Base-by-base conservation (phyloP, 2,329 filamentous ascomycete species). In the Aaosphaeria pasadenensis region DNA sequence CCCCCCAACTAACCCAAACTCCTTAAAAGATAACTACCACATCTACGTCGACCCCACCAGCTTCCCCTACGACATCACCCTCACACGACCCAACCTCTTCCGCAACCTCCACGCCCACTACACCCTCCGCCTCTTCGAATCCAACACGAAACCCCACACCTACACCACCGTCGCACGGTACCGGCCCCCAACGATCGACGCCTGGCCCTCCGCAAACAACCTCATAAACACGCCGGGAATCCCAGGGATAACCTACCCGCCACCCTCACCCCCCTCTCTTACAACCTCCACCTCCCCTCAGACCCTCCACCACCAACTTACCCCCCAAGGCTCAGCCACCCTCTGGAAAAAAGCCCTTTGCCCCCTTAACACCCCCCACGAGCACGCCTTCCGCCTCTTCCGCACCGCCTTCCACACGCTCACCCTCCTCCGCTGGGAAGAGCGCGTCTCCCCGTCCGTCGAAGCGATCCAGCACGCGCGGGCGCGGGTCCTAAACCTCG, bases 51-150 rank as follows among this genome's bases (percentile, higher is more conserved):
- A 94, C 62, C 47, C 59, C 3, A 78, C 78, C 0, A 79, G 77
- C 42, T 88, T 89, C 63, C 66, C 73, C 4, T 90, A 89, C 69
- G 76, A 84, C 46, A 71, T 88, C 48, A 75, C 76, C 0, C 70
- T 94, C 11, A 77, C 77, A 3, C 80, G 86, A 30, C 63, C 61
- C 62, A 80, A 69, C 66, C 75, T 62, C 36, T 66, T 51, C 4
- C 71, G 73, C 7, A 78, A 79, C 36, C 61, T 69, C 1, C 80
- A 80, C 39, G 81, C 89, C 59, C 81, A 78, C 32, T 85, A 69
- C 48, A 53, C 56, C 5, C 46, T 70, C 31, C 64, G 59, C 2
- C 46, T 71, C 11, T 61, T 67, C 46, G 66, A 71, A 45, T 64
- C 58, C 35, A 58, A 71, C 46, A 56, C 57, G 2, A 56, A 55